phyloP scores from a whole-genome alignment of 2,329 filamentous ascomycete species.

The Acrocalymma vagum region DNA sequence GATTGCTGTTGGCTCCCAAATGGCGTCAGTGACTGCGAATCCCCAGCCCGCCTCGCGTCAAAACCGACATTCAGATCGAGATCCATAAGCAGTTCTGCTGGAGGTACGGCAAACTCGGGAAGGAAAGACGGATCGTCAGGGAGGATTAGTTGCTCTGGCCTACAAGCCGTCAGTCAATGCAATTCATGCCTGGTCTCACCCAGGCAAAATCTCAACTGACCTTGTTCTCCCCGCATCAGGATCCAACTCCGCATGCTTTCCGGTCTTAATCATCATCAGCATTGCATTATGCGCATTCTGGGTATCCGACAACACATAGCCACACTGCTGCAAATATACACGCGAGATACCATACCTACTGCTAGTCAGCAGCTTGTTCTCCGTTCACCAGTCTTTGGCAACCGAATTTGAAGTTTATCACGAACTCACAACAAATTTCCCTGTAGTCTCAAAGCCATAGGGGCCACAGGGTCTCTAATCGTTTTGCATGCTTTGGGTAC shows the following conservation, averaged over 20 bases:
- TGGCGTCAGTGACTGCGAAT: conserved; percentile 49
- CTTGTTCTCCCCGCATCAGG: conserved; percentile 74
- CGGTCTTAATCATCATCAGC: conserved; percentile 68
- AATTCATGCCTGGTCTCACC: too few relatives aligned
- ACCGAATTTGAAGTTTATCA: too few relatives aligned
- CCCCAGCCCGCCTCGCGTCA: conserved; percentile 41
- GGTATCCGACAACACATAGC: conserved; percentile 83
- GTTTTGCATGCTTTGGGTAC: conserved; percentile 86
- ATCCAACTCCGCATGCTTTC: conserved; percentile 71
- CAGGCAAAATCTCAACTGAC: too few relatives aligned
- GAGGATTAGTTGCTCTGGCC: conserved; percentile 78
- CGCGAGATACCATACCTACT: conserved; percentile 73
- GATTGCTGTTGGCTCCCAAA: conserved; percentile 37
- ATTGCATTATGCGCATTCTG: conserved; percentile 79
- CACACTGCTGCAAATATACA: conserved; percentile 87
- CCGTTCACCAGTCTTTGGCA: neutral
- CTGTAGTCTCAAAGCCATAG: conserved; percentile 89
- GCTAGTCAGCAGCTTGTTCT: conserved; percentile 15
- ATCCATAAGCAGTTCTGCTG: conserved; percentile 62
- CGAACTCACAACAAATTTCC: conserved; percentile 80
- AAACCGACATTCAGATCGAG: conserved; percentile 50
- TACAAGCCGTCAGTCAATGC: conserved; percentile 49
- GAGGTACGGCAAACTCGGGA: conserved; percentile 69
- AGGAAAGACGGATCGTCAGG: conserved; percentile 85
- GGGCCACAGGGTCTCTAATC: conserved; percentile 85